Evolutionary conservation across 805 yeast genomes (phyloP).

Genomic region (Metschnikowia lunata): DNA sequence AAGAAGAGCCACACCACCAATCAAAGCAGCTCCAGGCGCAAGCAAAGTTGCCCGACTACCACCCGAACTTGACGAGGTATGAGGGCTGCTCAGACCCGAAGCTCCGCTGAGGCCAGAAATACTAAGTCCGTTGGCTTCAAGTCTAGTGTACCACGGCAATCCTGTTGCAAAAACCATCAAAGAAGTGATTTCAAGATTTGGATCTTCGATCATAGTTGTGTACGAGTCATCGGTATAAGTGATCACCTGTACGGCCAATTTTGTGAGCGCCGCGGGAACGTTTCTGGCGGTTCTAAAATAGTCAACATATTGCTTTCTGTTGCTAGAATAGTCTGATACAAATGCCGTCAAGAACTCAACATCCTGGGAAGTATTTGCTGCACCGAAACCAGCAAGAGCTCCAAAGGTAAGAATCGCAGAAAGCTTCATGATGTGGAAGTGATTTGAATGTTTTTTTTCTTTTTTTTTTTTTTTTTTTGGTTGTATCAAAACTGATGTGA

Average conservation of each 20-base stretch:
- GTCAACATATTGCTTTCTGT: slow-evolving; percentile 29
- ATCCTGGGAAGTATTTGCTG: slow-evolving; percentile 8
- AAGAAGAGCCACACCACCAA: slow-evolving; percentile 35
- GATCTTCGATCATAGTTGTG: slow-evolving; percentile 31
- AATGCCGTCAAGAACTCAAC: slow-evolving; percentile 32
- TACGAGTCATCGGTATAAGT: slow-evolving; percentile 44
- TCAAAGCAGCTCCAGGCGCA: slow-evolving; percentile 29
- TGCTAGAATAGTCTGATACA: slow-evolving; percentile 30
- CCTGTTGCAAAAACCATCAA: slow-evolving; percentile 31
- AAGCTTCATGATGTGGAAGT: slow-evolving; percentile 18
- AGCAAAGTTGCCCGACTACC: slow-evolving; percentile 13
- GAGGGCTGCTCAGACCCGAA: not conserved
- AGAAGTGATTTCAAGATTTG: slow-evolving; percentile 19
- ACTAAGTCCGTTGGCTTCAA: slow-evolving; percentile 11
- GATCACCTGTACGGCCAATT: slow-evolving; percentile 27
- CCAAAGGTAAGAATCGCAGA: slow-evolving; percentile 11
- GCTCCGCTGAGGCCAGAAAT: not conserved
- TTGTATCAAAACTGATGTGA: not conserved
- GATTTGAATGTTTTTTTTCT: not conserved
- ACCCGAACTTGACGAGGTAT: slow-evolving; percentile 2
- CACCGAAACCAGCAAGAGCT: slow-evolving; percentile 5
- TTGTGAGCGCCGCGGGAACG: slow-evolving; percentile 28
- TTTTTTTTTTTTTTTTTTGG: not conserved
- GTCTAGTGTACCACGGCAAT: slow-evolving; percentile 31
- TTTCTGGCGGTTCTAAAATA: slow-evolving; percentile 25